Percentiles rank a stretch among this genome's conserved stretches.
phyloP scores from a whole-genome alignment of 2,329 filamentous ascomycete species.

The Epichloe festucae region DNA sequence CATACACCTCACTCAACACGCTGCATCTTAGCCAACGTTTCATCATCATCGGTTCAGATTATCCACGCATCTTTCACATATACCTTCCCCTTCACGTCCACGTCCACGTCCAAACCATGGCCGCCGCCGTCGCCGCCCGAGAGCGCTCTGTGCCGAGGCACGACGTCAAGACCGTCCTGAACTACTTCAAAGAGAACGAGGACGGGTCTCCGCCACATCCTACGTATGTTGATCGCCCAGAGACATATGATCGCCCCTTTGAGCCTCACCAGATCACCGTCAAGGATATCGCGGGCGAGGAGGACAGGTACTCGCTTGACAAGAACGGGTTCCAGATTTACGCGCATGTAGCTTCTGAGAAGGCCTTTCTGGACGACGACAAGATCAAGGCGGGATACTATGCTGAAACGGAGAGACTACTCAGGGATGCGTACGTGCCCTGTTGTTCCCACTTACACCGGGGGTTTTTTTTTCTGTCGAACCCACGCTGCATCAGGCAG shows the following conservation, averaged over 20 bases:
- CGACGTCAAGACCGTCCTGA: conserved; percentile 23
- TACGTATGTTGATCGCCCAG: conserved; percentile 20
- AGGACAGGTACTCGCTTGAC: conserved; percentile 25
- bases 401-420: conserved; percentile 53
- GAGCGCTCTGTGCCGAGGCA: conserved; percentile 3
- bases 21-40: not conserved
- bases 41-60: too few species aligned
- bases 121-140: conserved; percentile 8
- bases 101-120: conserved; percentile 8
- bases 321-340: conserved; percentile 25
- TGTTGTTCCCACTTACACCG: not conserved
- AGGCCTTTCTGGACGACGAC: conserved; percentile 38
- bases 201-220: conserved; percentile 27
- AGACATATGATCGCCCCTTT: conserved; percentile 20
- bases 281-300: conserved; percentile 22
- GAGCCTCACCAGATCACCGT: conserved; percentile 19
- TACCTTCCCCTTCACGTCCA: too few species aligned
- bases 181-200: conserved; percentile 27
- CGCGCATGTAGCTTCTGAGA: conserved; percentile 18
- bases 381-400: conserved; percentile 55
- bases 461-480: too few species aligned
- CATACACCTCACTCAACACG: not conserved
- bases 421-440: conserved; percentile 40
- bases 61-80: too few species aligned
- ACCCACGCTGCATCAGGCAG: too few species aligned